These are phyloP conservation scores for Capsicum baccatum DNA, from an alignment of 257 asterid species.

Conservation along the genomic window DNA sequence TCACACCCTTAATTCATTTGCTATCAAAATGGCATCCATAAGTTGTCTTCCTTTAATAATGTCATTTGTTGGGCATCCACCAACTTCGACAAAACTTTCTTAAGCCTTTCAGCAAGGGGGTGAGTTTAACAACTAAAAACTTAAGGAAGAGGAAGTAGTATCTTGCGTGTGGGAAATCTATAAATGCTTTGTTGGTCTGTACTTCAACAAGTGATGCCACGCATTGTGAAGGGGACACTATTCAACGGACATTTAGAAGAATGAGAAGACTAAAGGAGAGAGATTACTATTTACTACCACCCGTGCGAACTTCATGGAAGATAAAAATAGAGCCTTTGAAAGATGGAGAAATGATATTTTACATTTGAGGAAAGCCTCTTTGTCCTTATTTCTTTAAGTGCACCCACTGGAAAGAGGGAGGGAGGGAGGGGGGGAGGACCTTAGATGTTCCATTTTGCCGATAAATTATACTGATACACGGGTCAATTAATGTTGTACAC, in stretches of 20 bases:
- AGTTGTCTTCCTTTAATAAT: background rate
- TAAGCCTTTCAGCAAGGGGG: background rate
- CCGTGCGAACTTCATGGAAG: background rate
- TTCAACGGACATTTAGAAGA: background rate
- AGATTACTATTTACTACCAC: background rate
- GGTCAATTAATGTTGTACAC: too few relatives aligned
- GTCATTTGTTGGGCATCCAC: background rate
- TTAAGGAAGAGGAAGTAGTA: background rate
- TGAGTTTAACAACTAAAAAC: slow-evolving; percentile 11
- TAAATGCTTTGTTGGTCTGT: background rate
- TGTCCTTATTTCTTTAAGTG: background rate
- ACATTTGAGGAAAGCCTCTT: background rate
- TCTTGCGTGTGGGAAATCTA: background rate
- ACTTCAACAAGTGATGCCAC: slow-evolving; percentile 12
- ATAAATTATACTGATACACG: background rate
- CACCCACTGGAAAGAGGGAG: background rate
- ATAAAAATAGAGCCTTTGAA: background rate
- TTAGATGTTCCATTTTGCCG: background rate
- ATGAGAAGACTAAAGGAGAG: background rate
- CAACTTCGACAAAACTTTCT: background rate
- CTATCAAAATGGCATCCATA: background rate
- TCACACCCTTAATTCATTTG: background rate
- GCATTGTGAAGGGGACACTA: background rate
- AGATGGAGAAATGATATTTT: background rate
- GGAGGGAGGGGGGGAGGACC: background rate